Evolutionary conservation across 306 rosid species (phyloP), one percentile per base, ranked within the genome.

Genomic region (Pachyrhizus erosus): DNA sequence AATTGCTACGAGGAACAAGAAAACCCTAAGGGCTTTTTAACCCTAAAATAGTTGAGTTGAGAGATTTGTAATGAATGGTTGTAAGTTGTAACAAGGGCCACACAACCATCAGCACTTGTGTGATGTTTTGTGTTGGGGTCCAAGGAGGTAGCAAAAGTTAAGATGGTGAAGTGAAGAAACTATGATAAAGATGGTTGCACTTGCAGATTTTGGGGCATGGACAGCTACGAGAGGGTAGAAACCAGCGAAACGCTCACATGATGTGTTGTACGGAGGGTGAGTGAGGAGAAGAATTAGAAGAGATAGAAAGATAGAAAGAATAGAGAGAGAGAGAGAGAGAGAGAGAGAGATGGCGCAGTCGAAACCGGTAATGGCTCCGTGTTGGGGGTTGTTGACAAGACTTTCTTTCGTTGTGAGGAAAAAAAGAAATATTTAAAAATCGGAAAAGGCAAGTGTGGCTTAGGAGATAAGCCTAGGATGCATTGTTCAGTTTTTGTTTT

Each of bases 331-430:
- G 23, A 40, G 4, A 12, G 46, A 39, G 10, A 7, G 17, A 81
- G 69, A 52, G 34, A 1, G 1, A 74, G 29, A 42, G 34, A 26
- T 15, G 65, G 83, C 78, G 78, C 33, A 48, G 89, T 85, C 75
- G 82, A 84, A 81, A 87, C 87, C 66, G 71, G 87, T 86, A 18
- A 81, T 84, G 58, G 80, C 91, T 83, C 66, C 76, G 87, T 34
- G 72, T 75, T 78, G 79, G 68, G 80, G 84, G 82, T 89, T 81
- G 83, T 84, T 89, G 96, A 91, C 89, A 86, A 87, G 89, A 87
- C 88, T 77, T 80, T 86, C 86, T 89, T 89, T 82, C 72, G 0
- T 75, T 74, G 69, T 13, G 70, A 58, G 69, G 67, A 74, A 21
- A 73, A 15, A 82, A 79, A 78, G 49, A 86, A 84, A 57, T 61